phyloP scores from a whole-genome alignment of 441 rosid species.

The Populus hybrid region DNA sequence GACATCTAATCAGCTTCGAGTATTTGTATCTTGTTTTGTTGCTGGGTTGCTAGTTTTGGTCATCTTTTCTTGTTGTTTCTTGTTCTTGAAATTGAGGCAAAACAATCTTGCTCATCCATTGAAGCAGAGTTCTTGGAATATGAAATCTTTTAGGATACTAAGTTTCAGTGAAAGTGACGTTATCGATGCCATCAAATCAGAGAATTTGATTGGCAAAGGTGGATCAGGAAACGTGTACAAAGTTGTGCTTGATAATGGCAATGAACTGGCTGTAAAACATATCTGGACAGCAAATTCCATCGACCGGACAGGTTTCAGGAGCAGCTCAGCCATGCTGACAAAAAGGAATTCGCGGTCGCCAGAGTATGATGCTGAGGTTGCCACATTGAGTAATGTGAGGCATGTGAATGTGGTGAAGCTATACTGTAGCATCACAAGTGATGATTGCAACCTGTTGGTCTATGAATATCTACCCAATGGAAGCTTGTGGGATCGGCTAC shows the following conservation, averaged over 20 bases:
- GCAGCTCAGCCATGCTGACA: constrained; percentile 56
- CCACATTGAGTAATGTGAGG: constrained; percentile 73
- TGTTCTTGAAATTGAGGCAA: constrained; percentile 39
- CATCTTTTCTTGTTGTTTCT: constrained; percentile 37
- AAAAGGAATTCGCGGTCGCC: constrained; percentile 35
- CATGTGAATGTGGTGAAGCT: constrained; percentile 91
- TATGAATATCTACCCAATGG: constrained; percentile 91
- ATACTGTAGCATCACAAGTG: constrained; percentile 85
- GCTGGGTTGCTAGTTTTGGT: constrained; percentile 46
- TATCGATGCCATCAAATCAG: constrained; percentile 70
- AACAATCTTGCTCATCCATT: constrained; percentile 43
- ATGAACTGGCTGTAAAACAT: constrained; percentile 82
- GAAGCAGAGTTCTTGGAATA: constrained; percentile 63
- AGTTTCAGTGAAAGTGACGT: constrained; percentile 71
- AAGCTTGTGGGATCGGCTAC: constrained; percentile 86
- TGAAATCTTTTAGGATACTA: constrained; percentile 66
- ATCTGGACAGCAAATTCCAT: constrained; percentile 40
- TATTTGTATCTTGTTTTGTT: constrained; percentile 51
- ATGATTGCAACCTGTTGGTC: constrained; percentile 79
- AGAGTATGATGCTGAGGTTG: constrained; percentile 79
- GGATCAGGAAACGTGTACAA: constrained; percentile 88
- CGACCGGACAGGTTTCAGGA: constrained; percentile 31
- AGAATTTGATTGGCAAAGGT: constrained; percentile 82
- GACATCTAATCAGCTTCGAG: constrained; percentile 33
- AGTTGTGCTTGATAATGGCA: constrained; percentile 52